phyloP scores from a whole-genome alignment of 2,329 filamentous ascomycete genomes.

The Daldinia sp. region DNA sequence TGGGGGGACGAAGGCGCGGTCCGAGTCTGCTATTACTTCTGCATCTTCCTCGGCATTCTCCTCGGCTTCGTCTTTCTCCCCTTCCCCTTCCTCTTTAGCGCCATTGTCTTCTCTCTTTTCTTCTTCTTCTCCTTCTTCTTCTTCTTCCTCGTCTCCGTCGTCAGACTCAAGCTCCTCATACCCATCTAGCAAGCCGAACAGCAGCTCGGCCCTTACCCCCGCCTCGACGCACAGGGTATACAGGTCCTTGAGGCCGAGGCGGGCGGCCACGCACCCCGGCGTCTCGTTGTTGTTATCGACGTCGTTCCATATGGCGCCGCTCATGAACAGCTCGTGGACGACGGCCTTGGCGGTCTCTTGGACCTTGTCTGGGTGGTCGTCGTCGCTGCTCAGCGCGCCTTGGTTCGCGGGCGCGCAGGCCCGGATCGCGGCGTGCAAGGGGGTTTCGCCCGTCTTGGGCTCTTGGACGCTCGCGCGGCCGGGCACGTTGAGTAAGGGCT shows the following conservation, averaged over 20 bases:
- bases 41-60: slow-evolving; percentile 48
- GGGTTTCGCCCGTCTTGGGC: slow-evolving; percentile 84
- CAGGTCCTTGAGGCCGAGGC: slow-evolving; percentile 75
- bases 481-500: slow-evolving; percentile 73
- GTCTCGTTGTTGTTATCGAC: slow-evolving; percentile 89
- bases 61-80: slow-evolving; percentile 49
- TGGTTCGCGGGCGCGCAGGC: slow-evolving; percentile 66
- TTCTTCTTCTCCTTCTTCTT: slow-evolving; percentile 57
- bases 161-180: slow-evolving; percentile 79
- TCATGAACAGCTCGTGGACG: slow-evolving; percentile 81
- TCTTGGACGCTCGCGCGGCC: slow-evolving; percentile 82
- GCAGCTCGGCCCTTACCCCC: slow-evolving; percentile 88
- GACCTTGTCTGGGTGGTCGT: slow-evolving; percentile 54
- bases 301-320: slow-evolving; percentile 98
- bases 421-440: slow-evolving; percentile 91
- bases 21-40: slow-evolving; percentile 46
- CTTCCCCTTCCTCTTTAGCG: slow-evolving; percentile 53
- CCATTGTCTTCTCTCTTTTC: slow-evolving; percentile 58
- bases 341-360: slow-evolving; percentile 74
- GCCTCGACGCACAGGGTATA: slow-evolving; percentile 90
- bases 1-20: slow-evolving; percentile 53
- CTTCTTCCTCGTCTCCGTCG: slow-evolving; percentile 60
- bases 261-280: slow-evolving; percentile 84
- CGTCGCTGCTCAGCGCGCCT: slow-evolving; percentile 42
- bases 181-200: slow-evolving; percentile 83